Conservation (phyloP, 192 early-diverging fungal species). For the Coemansia sp. region DNA sequence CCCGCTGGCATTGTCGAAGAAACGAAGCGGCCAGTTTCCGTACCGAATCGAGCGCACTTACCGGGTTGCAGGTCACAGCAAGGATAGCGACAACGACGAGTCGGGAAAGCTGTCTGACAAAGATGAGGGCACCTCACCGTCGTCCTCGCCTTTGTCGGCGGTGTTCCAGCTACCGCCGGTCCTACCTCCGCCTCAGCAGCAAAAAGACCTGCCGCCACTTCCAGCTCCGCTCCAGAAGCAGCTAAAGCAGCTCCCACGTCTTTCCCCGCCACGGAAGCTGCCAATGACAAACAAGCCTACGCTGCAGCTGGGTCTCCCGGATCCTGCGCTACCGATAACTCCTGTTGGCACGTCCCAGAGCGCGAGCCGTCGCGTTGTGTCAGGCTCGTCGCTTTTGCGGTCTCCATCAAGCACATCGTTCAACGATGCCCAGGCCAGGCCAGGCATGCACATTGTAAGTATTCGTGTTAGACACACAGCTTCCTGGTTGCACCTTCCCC, state of each 20-base stretch:
- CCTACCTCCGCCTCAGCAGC: conserved; percentile 39
- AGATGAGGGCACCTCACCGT: conserved; percentile 28
- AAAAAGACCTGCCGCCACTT: conserved; percentile 45
- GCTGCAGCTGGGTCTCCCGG: conserved; percentile 42
- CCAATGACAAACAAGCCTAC: conserved; percentile 28
- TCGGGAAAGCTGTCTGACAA: conserved; percentile 14
- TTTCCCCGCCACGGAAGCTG: conserved; percentile 54
- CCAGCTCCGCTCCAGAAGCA: conserved; percentile 42
- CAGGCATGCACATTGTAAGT: conserved; percentile 53
- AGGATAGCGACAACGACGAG: conserved; percentile 29
- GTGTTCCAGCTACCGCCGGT: conserved; percentile 39
- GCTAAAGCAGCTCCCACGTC: conserved; percentile 46
- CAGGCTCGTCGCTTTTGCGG: conserved; percentile 51
- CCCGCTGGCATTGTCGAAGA: conserved; percentile 27
- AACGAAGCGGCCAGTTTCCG: conserved; percentile 21
- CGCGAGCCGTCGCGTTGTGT: conserved; percentile 51
- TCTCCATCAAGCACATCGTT: conserved; percentile 51
- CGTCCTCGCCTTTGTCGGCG: conserved; percentile 37
- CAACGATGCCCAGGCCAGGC: conserved; percentile 39
- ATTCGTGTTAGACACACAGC: conserved; percentile 3
- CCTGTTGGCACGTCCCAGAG: conserved; percentile 32
- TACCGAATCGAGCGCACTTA: conserved; percentile 49
- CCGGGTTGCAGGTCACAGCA: conserved; percentile 36
- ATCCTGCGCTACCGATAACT: conserved; percentile 31
- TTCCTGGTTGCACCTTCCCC: background rate